phyloP scores from a whole-genome alignment of 192 early-diverging fungal genomes.

The Gigaspora rosea region DNA sequence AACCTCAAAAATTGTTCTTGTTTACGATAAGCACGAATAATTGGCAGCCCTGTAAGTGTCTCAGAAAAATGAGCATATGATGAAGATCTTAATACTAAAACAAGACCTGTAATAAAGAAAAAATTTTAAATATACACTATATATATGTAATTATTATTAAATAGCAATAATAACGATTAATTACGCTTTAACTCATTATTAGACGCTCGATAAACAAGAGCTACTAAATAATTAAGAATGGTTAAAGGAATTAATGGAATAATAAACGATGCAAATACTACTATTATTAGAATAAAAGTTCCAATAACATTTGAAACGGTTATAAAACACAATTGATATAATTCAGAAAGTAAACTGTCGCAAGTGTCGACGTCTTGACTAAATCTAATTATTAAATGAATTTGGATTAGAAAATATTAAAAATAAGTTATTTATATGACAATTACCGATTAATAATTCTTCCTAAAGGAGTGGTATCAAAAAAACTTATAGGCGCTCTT shows the following conservation, averaged over 20 bases:
- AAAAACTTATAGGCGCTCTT: conserved; percentile 77
- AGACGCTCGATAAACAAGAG: conserved; percentile 73
- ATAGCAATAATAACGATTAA: too few species aligned
- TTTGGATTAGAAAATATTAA: conserved; percentile 58
- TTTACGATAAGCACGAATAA: too few species aligned
- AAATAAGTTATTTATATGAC: too few species aligned
- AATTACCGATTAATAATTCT: conserved; percentile 67
- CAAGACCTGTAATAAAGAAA: too few species aligned
- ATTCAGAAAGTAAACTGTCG: conserved; percentile 63
- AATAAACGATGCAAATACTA: conserved; percentile 68
- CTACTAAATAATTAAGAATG: conserved; percentile 71
- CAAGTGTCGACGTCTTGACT: conserved; percentile 64
- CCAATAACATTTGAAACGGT: conserved; percentile 59
- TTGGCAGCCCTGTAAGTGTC: too few species aligned
- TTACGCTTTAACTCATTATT: conserved; percentile 83
- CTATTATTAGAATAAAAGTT: conserved; percentile 66
- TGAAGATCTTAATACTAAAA: too few species aligned
- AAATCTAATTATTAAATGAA: conserved; percentile 71
- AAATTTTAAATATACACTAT: too few species aligned
- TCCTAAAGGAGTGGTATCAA: conserved; percentile 74
- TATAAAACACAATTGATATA: conserved; percentile 63
- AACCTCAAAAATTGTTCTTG: too few species aligned
- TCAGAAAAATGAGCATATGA: too few species aligned
- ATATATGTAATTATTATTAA: not conserved
- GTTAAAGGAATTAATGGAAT: conserved; percentile 74